Conservation (phyloP, 345 rosid genomes). For the Hibiscus trionum region DNA sequence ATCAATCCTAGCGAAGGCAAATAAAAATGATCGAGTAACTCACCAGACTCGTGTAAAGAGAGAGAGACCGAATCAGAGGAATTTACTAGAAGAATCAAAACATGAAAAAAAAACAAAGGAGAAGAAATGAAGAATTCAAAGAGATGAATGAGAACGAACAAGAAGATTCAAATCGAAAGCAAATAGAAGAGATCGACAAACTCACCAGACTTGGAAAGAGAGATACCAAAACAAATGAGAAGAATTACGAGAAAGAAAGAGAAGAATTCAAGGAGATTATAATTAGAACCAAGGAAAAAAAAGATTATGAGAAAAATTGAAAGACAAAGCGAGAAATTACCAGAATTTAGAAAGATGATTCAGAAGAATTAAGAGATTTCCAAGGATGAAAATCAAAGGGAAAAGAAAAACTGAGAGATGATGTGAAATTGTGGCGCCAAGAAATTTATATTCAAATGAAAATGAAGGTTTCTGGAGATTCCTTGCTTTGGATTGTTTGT, state of each 20-base stretch:
- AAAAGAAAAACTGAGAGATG: background rate
- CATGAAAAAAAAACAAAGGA: too few relatives aligned
- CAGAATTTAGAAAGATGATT: background rate
- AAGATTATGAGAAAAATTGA: background rate
- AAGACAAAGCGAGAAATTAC: background rate
- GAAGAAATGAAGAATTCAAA: background rate
- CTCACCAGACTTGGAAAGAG: background rate
- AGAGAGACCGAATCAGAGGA: too few relatives aligned
- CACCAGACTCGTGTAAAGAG: too few relatives aligned
- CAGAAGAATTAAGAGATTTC: background rate
- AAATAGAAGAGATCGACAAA: background rate
- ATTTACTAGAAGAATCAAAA: too few relatives aligned
- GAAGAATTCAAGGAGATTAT: background rate
- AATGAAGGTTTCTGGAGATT: background rate
- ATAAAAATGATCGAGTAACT: background rate
- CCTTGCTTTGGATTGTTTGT: background rate
- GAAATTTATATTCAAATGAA: background rate
- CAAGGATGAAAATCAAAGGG: background rate
- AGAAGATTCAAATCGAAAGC: background rate
- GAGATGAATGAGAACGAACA: background rate
- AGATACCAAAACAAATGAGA: background rate
- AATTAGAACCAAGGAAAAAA: background rate
- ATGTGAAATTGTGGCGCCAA: conserved; percentile 2
- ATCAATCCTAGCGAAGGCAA: too few relatives aligned
- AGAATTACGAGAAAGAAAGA: background rate